Percentiles rank a stretch among this genome's conserved stretches.
These are phyloP conservation scores for Vishniacozyma victoriae DNA, from an alignment of 768 basidiomycete species.

Conservation along the genomic window DNA sequence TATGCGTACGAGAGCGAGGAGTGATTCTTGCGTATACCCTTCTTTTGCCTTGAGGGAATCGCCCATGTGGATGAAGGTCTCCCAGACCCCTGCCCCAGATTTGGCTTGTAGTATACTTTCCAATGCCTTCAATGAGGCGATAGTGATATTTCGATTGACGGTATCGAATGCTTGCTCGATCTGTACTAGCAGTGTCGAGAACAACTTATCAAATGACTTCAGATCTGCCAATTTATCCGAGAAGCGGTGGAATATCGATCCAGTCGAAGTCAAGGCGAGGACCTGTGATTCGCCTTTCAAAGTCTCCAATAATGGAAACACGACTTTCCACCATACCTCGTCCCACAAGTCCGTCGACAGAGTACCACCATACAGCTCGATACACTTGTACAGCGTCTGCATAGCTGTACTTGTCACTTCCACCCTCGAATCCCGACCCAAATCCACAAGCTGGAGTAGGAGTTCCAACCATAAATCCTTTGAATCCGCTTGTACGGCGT, in stretches of 20 bases:
- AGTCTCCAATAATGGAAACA: constrained; percentile 66
- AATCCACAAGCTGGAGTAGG: constrained; percentile 69
- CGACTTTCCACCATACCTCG: constrained; percentile 82
- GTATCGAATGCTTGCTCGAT: constrained; percentile 65
- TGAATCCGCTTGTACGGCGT: constrained; percentile 81
- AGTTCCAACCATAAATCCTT: constrained; percentile 92
- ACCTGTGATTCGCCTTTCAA: constrained; percentile 73
- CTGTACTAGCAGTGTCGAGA: constrained; percentile 67
- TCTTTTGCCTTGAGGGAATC: constrained; percentile 11
- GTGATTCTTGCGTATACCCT: constrained; percentile 71
- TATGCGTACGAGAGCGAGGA: constrained; percentile 73
- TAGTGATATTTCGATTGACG: constrained; percentile 65
- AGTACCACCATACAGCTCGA: constrained; percentile 87
- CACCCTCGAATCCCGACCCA: constrained; percentile 73
- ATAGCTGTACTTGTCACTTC: constrained; percentile 92
- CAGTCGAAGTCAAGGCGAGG: constrained; percentile 74
- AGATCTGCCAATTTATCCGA: constrained; percentile 68
- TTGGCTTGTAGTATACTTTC: constrained; percentile 66
- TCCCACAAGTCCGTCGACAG: constrained; percentile 80
- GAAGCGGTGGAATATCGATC: constrained; percentile 77
- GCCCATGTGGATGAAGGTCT: constrained; percentile 63
- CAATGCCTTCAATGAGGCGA: constrained; percentile 76
- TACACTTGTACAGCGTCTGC: constrained; percentile 86
- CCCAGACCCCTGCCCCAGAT: constrained; percentile 54
- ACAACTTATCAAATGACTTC: constrained; percentile 63